Base-by-base conservation (phyloP, 208 protist genomes). In the Acanthamoeba royreba region DNA sequence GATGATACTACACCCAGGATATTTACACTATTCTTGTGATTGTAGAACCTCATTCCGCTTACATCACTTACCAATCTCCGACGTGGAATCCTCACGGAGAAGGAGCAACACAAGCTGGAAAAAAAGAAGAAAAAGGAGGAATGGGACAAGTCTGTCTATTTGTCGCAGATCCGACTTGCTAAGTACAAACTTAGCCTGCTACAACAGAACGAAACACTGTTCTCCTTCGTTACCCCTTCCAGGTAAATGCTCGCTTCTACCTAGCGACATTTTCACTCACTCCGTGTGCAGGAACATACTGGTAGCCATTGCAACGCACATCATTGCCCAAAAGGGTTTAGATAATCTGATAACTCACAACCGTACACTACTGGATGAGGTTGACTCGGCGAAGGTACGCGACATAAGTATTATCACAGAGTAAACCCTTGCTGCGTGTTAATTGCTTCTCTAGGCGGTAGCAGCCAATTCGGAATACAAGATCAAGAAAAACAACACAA, bases 51-150 rank as follows among this genome's bases (percentile, higher is more conserved):
- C 9, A 40, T 87, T 15, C 79, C 79, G 43, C 49, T 87, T 17
- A 87, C 43, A 17, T 28, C 79, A 33, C 49, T 87, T 11, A 87
- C 79, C n/a, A 87, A 87, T 31, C 49, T 87, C 33, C 25, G 79
- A 25, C 79, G 79, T 11, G 79, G 79, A 4, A 87, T 87, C 49
- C 49, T 87, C 11, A 87, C 79, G 49, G 42, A 5, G 28, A 87
- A 87, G 43, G 79, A 87, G 49, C 79, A 87, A 5, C 79, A 87
- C n/a, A 87, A 87, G 49, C 79, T 87, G 8, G 43, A 61, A n/a
- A 25, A 38, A 28, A 87, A 87, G 79, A 83, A 83, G 25, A 87
- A 87, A 45, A 87, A 87, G 49, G 79, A 87, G 43, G 79, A 87
- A 5, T 55, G 35, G 79, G 79, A 87, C 79, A 87, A 87, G 49